phyloP scores from a whole-genome alignment of 306 rosid species.

The Purshia tridentata region DNA sequence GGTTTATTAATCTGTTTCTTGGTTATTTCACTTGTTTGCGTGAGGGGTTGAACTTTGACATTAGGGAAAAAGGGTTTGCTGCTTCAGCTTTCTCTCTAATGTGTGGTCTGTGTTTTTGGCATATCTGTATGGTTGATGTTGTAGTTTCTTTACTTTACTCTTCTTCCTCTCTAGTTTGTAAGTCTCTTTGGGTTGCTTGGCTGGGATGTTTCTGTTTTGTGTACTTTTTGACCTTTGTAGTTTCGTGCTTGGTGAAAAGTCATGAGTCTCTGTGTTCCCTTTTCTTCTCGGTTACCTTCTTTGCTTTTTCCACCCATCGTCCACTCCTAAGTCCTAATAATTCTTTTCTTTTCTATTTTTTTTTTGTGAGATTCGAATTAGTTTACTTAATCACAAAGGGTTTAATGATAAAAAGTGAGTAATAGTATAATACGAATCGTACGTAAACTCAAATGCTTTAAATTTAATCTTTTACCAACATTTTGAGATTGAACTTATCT shows the following conservation, averaged over 20 bases:
- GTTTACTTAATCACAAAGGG: no score
- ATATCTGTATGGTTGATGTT: not conserved
- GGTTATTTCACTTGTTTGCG: constrained; percentile 50
- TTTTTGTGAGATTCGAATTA: no score
- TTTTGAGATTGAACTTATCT: no score
- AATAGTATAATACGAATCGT: no score
- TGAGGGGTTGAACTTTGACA: constrained; percentile 60
- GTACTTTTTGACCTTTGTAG: constrained; percentile 32
- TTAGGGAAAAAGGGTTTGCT: constrained; percentile 12
- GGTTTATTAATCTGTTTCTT: constrained; percentile 4
- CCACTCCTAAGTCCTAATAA: not conserved
- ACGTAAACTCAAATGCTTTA: no score
- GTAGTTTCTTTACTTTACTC: constrained; percentile 44
- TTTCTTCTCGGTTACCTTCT: not conserved
- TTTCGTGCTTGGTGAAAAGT: constrained; percentile 29
- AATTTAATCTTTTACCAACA: no score
- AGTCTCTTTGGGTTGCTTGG: constrained; percentile 21
- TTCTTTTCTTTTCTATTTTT: not conserved
- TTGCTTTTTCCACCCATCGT: not conserved
- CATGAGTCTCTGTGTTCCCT: not conserved
- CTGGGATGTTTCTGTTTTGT: constrained; percentile 15
- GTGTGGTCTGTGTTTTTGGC: constrained; percentile 18
- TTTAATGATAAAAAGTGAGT: no score
- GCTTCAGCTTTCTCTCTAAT: not conserved
- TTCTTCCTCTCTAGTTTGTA: not conserved